Conservation (phyloP, 257 asterid genomes). For the Scutellaria galericulata region DNA sequence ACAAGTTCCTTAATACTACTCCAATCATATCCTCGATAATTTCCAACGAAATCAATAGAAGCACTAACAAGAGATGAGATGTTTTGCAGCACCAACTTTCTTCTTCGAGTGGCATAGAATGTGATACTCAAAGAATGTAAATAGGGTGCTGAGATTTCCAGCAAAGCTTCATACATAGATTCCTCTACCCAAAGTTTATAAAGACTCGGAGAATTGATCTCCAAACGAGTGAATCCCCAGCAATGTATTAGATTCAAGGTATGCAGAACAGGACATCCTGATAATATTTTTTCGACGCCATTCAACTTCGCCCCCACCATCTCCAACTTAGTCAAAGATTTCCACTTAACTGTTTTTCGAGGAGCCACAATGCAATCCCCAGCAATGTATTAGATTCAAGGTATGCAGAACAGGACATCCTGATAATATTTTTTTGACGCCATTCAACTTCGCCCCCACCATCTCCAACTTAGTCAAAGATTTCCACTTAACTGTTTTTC, state of each 20-base stretch:
- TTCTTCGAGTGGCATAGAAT: too few species aligned
- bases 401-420: conserved; percentile 25
- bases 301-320: background rate
- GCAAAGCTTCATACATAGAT: background rate
- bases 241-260: background rate
- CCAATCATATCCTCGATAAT: too few species aligned
- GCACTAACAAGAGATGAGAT: conserved; percentile 22
- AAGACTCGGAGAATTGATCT: background rate
- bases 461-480: conserved; percentile 1
- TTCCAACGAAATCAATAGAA: background rate
- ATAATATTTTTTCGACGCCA: conserved; percentile 6
- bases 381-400: background rate
- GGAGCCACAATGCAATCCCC: background rate
- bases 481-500: conserved; percentile 27
- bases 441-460: background rate
- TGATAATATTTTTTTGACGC: conserved; percentile 7
- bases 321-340: background rate
- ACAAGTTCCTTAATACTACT: background rate
- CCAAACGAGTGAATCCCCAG: background rate
- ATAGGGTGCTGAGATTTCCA: conserved; percentile 35
- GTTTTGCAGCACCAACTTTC: background rate
- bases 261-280: conserved; percentile 29
- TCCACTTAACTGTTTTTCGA: conserved; percentile 25
- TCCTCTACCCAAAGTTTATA: background rate
- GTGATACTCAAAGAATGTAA: background rate